A percentile compares a stretch with the other conserved stretches of the same genome.
These are phyloP conservation scores for Petrea volubilis DNA, from an alignment of 257 asterid species.

Conservation along the genomic window DNA sequence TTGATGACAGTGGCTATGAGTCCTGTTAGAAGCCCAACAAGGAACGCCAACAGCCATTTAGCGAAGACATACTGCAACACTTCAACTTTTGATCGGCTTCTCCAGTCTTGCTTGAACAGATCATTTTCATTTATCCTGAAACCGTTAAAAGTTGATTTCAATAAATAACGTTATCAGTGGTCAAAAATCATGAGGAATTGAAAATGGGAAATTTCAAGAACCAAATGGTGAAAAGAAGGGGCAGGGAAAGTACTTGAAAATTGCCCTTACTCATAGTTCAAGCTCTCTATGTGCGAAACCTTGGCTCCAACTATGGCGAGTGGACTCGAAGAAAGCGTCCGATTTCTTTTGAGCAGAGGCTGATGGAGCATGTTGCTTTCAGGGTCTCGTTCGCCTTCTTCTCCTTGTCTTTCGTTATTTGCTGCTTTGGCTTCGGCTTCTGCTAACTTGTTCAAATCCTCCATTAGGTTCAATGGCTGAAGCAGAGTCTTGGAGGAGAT, in stretches of 20 bases:
- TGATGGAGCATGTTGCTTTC: conserved; percentile 60
- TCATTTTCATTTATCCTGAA: conserved; percentile 86
- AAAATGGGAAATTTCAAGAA: background rate
- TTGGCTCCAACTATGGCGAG: conserved; percentile 82
- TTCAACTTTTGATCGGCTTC: conserved; percentile 74
- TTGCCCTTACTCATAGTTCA: conserved; percentile 84
- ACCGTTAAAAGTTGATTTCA: background rate
- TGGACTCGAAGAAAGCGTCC: conserved; percentile 53
- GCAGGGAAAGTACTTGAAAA: background rate
- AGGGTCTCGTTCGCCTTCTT: conserved; percentile 50
- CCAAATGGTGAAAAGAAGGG: background rate
- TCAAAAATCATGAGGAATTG: background rate
- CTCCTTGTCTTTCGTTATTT: conserved; percentile 35
- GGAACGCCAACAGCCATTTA: conserved; percentile 84
- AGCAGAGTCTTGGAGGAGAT: conserved; percentile 21
- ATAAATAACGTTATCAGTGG: background rate
- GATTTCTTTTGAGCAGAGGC: conserved; percentile 70
- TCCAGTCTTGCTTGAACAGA: conserved; percentile 96
- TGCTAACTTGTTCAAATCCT: conserved; percentile 34
- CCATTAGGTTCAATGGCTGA: conserved; percentile 38
- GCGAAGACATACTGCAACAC: conserved; percentile 68
- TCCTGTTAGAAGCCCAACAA: conserved; percentile 88
- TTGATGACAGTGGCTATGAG: conserved; percentile 73
- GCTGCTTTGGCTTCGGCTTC: conserved; percentile 30
- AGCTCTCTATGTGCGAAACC: conserved; percentile 85